phyloP scores from a whole-genome alignment of 2,329 filamentous ascomycete genomes.

The Aspergillus udagawae region DNA sequence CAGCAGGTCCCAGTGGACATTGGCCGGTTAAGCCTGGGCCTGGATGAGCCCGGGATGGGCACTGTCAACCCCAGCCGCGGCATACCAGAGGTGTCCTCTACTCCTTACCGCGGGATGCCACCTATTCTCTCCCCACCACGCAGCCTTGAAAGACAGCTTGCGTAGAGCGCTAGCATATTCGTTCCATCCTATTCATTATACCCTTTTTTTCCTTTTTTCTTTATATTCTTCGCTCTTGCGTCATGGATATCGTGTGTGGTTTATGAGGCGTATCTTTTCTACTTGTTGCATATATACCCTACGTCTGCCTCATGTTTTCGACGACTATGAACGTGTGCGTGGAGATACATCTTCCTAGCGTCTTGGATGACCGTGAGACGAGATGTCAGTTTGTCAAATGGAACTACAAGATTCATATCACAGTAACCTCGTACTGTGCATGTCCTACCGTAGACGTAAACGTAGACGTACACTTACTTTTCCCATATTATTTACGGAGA shows the following conservation, averaged over 20 bases:
- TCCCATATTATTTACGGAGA: not conserved
- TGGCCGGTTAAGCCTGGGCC: slow-evolving; percentile 16
- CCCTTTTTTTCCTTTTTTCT: not conserved
- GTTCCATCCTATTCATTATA: not conserved
- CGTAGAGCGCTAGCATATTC: slow-evolving; percentile 19
- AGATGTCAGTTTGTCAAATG: not conserved
- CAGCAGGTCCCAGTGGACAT: slow-evolving; percentile 28
- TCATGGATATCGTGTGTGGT: not conserved
- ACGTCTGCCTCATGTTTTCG: not conserved
- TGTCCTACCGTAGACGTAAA: not conserved
- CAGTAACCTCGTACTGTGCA: not conserved
- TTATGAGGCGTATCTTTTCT: not conserved
- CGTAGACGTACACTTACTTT: no score
- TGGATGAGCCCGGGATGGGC: slow-evolving; percentile 17
- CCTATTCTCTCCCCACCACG: slow-evolving; percentile 29
- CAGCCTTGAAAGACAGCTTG: slow-evolving; percentile 38
- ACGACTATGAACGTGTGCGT: not conserved
- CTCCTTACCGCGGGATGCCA: slow-evolving; percentile 23
- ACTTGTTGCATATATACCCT: not conserved
- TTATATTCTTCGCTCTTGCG: not conserved
- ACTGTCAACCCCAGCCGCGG: slow-evolving; percentile 17
- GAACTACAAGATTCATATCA: not conserved
- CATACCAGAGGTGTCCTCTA: slow-evolving; percentile 19
- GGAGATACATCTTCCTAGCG: not conserved
- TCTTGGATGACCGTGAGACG: not conserved